Evolutionary conservation across 2,329 filamentous ascomycete species (phyloP).

Genomic region (Arthrobotrys conoides): DNA sequence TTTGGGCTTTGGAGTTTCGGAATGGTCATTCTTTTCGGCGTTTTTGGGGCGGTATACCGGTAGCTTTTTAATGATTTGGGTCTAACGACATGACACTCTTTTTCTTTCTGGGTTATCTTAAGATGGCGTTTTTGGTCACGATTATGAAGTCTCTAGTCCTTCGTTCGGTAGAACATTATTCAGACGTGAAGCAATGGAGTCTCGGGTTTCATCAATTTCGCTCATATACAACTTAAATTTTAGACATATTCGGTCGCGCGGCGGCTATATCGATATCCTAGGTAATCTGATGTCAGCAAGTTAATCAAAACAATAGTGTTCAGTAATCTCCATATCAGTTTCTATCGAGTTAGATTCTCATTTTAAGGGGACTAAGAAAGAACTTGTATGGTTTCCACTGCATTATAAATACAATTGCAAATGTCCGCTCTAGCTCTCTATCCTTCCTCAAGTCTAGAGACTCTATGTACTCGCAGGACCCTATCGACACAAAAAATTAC

Average conservation of each 20-base stretch:
- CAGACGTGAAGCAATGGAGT: not conserved
- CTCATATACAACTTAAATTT: too few species aligned
- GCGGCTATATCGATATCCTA: not conserved
- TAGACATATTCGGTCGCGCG: not conserved
- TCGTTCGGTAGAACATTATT: slow-evolving; percentile 5
- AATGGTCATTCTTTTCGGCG: slow-evolving; percentile 3
- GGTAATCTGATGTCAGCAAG: slow-evolving; percentile 43
- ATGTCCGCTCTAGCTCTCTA: too few species aligned
- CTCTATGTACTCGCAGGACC: not conserved
- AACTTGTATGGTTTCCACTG: too few species aligned
- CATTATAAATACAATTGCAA: not conserved
- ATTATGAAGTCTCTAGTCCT: not conserved
- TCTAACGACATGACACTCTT: slow-evolving; percentile 11
- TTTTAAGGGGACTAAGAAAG: not conserved
- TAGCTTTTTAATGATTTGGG: not conserved
- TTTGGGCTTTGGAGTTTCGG: slow-evolving; percentile 14
- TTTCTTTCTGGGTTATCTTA: slow-evolving; percentile 1
- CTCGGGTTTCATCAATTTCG: not conserved
- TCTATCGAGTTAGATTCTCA: not conserved
- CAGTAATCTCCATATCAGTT: slow-evolving; percentile 27
- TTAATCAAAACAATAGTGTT: not conserved
- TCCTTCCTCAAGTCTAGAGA: not conserved
- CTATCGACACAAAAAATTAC: too few species aligned
- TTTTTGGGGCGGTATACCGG: not conserved
- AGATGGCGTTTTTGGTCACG: not conserved